These are phyloP conservation scores for Penicillium sp. DNA, from an alignment of 2,329 filamentous ascomycete species.

Conservation along the genomic window DNA sequence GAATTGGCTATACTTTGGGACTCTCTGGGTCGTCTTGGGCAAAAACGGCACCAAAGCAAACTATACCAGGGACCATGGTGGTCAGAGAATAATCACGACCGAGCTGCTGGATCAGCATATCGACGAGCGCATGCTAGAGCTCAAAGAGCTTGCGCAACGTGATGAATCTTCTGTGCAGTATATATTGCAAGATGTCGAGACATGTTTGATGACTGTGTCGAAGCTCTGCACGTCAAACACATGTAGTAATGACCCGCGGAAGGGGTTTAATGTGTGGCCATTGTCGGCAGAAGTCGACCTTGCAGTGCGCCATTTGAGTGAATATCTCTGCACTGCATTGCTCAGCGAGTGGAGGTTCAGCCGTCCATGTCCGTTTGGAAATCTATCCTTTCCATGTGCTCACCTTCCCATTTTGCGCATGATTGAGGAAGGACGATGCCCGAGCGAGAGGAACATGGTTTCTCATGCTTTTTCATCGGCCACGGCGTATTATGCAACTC, in stretches of 20 bases:
- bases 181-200: background rate
- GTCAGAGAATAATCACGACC: background rate
- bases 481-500: background rate
- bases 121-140: background rate
- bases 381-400: background rate
- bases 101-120: constrained; percentile 7
- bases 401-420: constrained; percentile 1
- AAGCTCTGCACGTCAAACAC: constrained; percentile 5
- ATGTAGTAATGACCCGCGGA: background rate
- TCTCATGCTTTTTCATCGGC: background rate
- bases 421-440: background rate
- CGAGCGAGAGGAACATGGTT: constrained; percentile 1
- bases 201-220: constrained; percentile 5
- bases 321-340: background rate
- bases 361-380: background rate
- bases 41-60: constrained; percentile 1
- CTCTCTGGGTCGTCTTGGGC: background rate
- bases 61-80: background rate
- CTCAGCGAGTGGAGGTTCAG: background rate
- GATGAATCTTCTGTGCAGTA: background rate
- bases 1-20: constrained; percentile 6
- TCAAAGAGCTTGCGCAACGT: background rate
- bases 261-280: background rate
- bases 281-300: background rate
- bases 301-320: background rate